Conservation (phyloP, 192 early-diverging fungal species). For the Coemansia asiatica region DNA sequence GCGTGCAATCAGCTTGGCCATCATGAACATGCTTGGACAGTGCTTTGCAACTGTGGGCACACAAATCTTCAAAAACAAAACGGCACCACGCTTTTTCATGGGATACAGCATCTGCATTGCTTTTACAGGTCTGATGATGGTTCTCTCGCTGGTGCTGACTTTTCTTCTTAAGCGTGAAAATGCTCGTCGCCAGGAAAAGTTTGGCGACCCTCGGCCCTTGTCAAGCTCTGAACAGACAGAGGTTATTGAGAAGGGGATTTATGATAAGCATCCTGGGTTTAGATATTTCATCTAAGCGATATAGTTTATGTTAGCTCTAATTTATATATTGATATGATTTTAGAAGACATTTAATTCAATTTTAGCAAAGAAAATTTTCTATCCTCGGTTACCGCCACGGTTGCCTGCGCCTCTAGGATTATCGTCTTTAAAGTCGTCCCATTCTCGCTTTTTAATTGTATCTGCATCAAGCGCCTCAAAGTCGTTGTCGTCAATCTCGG, state of each 20-base stretch:
- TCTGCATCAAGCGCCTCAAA: slow-evolving; percentile 81
- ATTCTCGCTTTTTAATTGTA: slow-evolving; percentile 78
- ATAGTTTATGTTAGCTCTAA: background rate
- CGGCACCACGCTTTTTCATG: slow-evolving; percentile 60
- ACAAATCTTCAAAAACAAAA: slow-evolving; percentile 68
- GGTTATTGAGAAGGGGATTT: slow-evolving; percentile 33
- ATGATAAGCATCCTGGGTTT: slow-evolving; percentile 52
- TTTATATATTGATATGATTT: no score
- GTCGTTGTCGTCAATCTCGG: slow-evolving; percentile 71
- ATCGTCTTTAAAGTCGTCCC: slow-evolving; percentile 88
- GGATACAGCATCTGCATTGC: slow-evolving; percentile 53
- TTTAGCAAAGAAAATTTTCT: background rate
- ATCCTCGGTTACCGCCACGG: slow-evolving; percentile 50
- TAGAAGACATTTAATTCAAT: background rate
- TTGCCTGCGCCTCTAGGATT: slow-evolving; percentile 76
- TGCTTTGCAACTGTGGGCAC: slow-evolving; percentile 72
- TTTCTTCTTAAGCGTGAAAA: slow-evolving; percentile 64
- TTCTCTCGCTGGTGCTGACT: slow-evolving; percentile 56
- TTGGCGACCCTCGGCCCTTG: slow-evolving; percentile 24
- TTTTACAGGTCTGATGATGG: slow-evolving; percentile 55
- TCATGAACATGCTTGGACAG: slow-evolving; percentile 69
- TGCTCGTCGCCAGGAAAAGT: slow-evolving; percentile 25
- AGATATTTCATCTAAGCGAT: slow-evolving; percentile 1
- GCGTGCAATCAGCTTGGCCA: slow-evolving; percentile 66
- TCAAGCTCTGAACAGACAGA: slow-evolving; percentile 37